Evolutionary conservation across 2,329 filamentous ascomycete species (phyloP).

Genomic region (Cercospora sesami): DNA sequence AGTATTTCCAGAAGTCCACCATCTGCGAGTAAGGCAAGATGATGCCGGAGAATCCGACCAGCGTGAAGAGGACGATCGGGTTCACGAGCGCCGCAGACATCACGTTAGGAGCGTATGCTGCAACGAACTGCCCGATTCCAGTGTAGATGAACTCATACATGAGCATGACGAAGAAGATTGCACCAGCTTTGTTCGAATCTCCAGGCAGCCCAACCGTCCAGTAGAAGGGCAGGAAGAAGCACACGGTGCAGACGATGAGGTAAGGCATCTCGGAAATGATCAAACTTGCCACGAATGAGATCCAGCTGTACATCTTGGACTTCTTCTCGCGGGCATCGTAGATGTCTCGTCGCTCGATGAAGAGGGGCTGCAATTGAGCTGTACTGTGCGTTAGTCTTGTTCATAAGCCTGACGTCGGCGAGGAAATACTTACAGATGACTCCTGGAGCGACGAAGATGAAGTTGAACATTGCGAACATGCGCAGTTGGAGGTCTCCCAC

Average conservation of each 20-base stretch:
- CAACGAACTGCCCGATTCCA: conserved; percentile 58
- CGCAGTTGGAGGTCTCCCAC: conserved; percentile 41
- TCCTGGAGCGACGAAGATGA: conserved; percentile 41
- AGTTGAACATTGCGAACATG: conserved; percentile 37
- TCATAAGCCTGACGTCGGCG: too few species aligned
- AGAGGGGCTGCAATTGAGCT: conserved; percentile 58
- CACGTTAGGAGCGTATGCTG: conserved; percentile 45
- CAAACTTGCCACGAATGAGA: conserved; percentile 68
- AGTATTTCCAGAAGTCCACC: conserved; percentile 41
- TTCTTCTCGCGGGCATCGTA: conserved; percentile 62
- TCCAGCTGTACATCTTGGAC: conserved; percentile 72
- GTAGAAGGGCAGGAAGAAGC: conserved; percentile 41
- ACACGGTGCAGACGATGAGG: conserved; percentile 59
- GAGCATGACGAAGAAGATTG: conserved; percentile 46
- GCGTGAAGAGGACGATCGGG: conserved; percentile 36
- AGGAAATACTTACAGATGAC: conserved; percentile 39
- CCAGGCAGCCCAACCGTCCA: conserved; percentile 44
- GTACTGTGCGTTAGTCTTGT: background rate
- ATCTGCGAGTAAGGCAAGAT: conserved; percentile 37
- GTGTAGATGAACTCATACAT: conserved; percentile 59
- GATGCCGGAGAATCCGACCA: conserved; percentile 38
- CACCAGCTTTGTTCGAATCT: conserved; percentile 50
- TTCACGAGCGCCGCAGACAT: conserved; percentile 50
- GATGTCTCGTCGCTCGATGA: conserved; percentile 57
- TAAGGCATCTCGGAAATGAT: conserved; percentile 70